phyloP scores from a whole-genome alignment of 805 yeast species.

The Wickerhamomyces bisporus region DNA sequence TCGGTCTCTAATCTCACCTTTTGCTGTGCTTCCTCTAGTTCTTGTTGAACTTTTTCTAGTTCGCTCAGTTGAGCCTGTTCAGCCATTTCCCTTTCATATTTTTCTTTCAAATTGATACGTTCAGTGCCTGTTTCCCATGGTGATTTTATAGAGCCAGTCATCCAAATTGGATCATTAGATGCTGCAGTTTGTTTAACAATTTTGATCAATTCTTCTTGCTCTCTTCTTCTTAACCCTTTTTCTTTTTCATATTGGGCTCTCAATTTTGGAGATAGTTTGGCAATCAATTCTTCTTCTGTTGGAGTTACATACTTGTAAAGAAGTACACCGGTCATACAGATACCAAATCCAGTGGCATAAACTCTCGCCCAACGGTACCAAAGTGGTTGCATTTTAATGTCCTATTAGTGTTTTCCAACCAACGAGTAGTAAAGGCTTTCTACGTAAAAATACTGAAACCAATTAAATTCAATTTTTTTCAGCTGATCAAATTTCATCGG shows the following conservation, averaged over 20 bases:
- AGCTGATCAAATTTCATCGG: background rate
- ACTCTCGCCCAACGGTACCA: slow-evolving; percentile 59
- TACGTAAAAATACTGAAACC: background rate
- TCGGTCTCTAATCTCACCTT: slow-evolving; percentile 26
- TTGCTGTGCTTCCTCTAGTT: slow-evolving; percentile 30
- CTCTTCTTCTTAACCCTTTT: slow-evolving; percentile 54
- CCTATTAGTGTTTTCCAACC: slow-evolving; percentile 21
- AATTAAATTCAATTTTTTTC: background rate
- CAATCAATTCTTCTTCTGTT: slow-evolving; percentile 73
- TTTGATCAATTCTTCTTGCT: slow-evolving; percentile 65
- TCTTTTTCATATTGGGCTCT: slow-evolving; percentile 69
- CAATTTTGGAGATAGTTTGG: slow-evolving; percentile 75
- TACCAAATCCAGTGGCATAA: slow-evolving; percentile 54
- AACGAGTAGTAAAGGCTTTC: background rate
- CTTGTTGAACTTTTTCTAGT: slow-evolving; percentile 34
- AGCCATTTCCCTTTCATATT: slow-evolving; percentile 44
- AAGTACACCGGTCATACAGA: slow-evolving; percentile 68
- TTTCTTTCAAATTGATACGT: slow-evolving; percentile 36
- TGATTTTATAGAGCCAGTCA: slow-evolving; percentile 60
- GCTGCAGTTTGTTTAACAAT: slow-evolving; percentile 58
- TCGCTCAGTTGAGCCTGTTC: slow-evolving; percentile 36
- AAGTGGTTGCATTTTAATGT: slow-evolving; percentile 28
- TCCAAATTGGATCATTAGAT: slow-evolving; percentile 79
- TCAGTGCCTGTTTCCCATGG: slow-evolving; percentile 54
- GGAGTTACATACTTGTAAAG: slow-evolving; percentile 76